Base-by-base conservation (phyloP, 108 stramenopile species). In the Nitzschia putrida region DNA sequence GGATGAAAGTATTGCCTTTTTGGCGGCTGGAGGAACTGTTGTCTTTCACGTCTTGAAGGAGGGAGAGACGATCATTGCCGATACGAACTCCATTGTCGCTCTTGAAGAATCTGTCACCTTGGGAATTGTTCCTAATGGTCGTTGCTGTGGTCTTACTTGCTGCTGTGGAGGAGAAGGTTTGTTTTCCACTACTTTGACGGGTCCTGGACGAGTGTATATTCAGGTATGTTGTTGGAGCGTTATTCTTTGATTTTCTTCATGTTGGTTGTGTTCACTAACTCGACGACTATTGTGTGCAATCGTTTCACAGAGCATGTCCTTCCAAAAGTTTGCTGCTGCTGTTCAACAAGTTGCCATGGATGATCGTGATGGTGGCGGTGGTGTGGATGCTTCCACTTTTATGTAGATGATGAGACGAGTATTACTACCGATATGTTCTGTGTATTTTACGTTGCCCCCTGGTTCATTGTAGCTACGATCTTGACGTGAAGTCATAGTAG, bases 181-280 rank as follows among this genome's bases (percentile, higher is more conserved):
- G 55, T 95, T 89, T 66, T 80, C 90, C n/a, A 89, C 93, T 1
- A 92, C 89, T 6, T 61, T 95, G 53, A 89, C 88, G 0, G 93
- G 93, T 53, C 93, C 93, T 0, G 93, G 93, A 16, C 80, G 68
- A 38, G 89, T 94, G 14, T 91, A 84, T 75, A 74, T 94, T 54
- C 93, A 92, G 64, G 61, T 63, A 47, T 12, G 61, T 22, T 22
- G 47, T 4, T 16, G 18, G 18, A n/a, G n/a, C n/a, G 29, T 34
- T 4, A 34, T 34, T 34, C 3, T 4, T 34, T 34, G 29, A 3
- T 4, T 34, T 34, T 34, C 4, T 34, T 34, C 29, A 34, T 34
- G 29, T 34, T 1, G 29, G 29, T 34, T n/a, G n/a, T n/a, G n/a
- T n/a, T n/a, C n/a, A n/a, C 29, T 34, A 34, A 34, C 29, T 34